Evolutionary conservation across 2,329 filamentous ascomycete species (phyloP), one percentile per base, ranked within the genome.

Genomic region (Pyricularia sp.): DNA sequence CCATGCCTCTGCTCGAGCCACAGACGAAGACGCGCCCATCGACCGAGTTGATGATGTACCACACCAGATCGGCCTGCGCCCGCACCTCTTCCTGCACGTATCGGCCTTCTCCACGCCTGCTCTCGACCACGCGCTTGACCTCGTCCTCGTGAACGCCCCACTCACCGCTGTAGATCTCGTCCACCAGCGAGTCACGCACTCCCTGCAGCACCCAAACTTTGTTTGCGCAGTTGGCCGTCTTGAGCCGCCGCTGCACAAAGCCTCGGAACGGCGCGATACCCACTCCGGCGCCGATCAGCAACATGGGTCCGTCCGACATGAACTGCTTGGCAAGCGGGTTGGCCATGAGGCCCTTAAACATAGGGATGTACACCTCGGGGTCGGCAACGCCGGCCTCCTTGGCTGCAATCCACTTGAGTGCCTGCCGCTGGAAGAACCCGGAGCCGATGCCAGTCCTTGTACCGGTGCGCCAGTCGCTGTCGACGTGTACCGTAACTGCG

Each of bases 311-410:
- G 77, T 99, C 94, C 2, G 92, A 90, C 68, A 93, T 90, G 76
- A 98, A 99, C 76, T 97, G 89, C 76, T 90, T 91, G 12, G 94
- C 95, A 1, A 99, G 86, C 0, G 95, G 95, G 78, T 99, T 99
- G 71, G 93, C 90, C 95, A 99, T 99, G 63, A 99, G 84, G 0
- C 95, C 95, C 76, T 97, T 93, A 86, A 99, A 99, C 92, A 99
- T 97, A 74, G 95, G 95, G 5, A 98, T 83, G 73, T 92, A 89
- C 20, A 98, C 76, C 72, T 93, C 86, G 2, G 80, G 84, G 66
- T 80, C 77, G 71, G 79, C 78, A 68, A 85, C 82, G 65, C 90
- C 90, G 2, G 84, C 80, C 42, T 84, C 80, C 76, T 92, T 88
- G 0, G 91, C 88, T 17, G 86, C 85, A 73, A 94, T 85, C 76